Base-by-base conservation (phyloP, 345 rosid species). In the Pugionium cornutum region DNA sequence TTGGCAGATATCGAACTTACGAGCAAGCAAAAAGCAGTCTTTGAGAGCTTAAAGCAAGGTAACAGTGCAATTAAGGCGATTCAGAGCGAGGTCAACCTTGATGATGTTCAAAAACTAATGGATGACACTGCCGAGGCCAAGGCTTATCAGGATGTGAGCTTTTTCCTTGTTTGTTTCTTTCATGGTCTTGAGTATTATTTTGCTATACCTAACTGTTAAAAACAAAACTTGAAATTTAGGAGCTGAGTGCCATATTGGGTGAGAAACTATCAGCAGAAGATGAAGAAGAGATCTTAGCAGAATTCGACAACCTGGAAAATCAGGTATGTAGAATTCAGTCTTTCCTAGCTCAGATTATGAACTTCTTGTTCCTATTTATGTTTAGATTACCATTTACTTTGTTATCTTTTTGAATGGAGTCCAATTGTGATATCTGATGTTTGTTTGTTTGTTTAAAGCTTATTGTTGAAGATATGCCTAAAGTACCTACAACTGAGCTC, bases 11-110 rank as follows among this genome's bases (percentile, higher is more conserved):
- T 94, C 36, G 99, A 94, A 65, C 83, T 94, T 37, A 69, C 91
- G 63, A 90, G 96, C 86, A 94, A 94, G 83, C 99, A 90, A 68
- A 90, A 82, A 59, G 96, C 96, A 34, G 99, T 94, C 6, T 94
- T 88, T 76, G 96, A 94, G 67, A 88, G 97, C 69, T 78, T 92
- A 67, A 89, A 88, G 80, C 71, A 91, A 28, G 98, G 97, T 52
- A 88, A 58, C 6, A 78, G 75, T 68, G 95, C 95, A 8, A 84
- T 94, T 37, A 94, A 88, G 81, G 96, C 90, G 25, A 82, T 92
- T 53, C 97, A 89, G 81, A 82, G 91, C 39, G 97, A 89, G 81
- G 79, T 92, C 74, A 86, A 86, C 69, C 63, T 89, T 53, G 96
- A 89, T 26, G 98, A 92, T 77, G 96, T 89, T 74, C 96, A 89